A percentile compares a stretch with the other conserved stretches of the same genome.
These are phyloP conservation scores for Diplotaxis tenuifolia DNA, from an alignment of 345 rosid genomes.

Conservation along the genomic window DNA sequence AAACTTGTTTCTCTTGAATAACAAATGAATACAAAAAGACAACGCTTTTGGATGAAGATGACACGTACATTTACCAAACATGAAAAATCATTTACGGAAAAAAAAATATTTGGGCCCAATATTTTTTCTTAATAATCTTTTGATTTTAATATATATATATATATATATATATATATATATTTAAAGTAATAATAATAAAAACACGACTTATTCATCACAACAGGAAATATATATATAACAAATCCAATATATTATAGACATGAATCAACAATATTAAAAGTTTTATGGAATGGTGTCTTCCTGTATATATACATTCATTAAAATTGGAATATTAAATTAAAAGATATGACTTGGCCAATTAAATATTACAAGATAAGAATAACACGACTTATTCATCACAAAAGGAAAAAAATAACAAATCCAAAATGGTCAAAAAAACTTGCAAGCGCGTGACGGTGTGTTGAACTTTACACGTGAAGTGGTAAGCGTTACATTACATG, in stretches of 20 bases:
- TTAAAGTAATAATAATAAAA: too few species aligned
- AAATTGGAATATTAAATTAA: neutral
- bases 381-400: neutral
- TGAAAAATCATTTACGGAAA: neutral
- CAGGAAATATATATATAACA: too few species aligned
- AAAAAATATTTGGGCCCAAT: neutral
- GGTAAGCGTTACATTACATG: conserved; percentile 14
- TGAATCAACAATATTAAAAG: neutral
- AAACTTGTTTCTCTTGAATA: neutral
- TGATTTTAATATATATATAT: neutral
- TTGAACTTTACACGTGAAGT: too few species aligned
- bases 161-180: too few species aligned
- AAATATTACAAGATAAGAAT: neutral
- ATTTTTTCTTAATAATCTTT: neutral
- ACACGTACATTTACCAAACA: neutral
- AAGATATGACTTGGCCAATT: neutral
- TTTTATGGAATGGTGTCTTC: neutral
- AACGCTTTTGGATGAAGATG: conserved; percentile 5
- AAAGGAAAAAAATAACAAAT: neutral
- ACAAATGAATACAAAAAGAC: neutral
- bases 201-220: too few species aligned
- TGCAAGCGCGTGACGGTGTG: neutral
- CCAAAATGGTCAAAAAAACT: neutral
- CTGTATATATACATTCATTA: too few species aligned
- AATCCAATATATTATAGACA: conserved; percentile 3